Evolutionary conservation across 2,329 filamentous ascomycete species (phyloP).

Genomic region (Fusarium austroafricanum): DNA sequence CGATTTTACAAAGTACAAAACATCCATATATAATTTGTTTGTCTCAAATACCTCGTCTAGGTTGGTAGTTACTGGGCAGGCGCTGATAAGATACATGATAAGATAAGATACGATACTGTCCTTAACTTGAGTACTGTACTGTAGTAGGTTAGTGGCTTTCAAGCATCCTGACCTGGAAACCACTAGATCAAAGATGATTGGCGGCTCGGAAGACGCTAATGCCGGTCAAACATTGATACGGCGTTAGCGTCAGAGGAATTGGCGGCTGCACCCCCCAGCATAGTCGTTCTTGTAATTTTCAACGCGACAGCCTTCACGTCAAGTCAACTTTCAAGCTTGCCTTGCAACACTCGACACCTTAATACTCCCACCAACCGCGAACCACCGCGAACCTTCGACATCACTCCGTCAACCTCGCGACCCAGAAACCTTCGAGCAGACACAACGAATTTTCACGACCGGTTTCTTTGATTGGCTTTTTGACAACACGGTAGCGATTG

Average conservation of each 20-base stretch:
- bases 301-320: constrained; percentile 49
- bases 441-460: not conserved
- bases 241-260: constrained; percentile 57
- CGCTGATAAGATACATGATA: constrained; percentile 33
- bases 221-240: constrained; percentile 53
- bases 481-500: constrained; percentile 20
- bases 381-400: not conserved
- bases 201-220: constrained; percentile 17
- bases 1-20: not conserved
- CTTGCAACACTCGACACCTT: not conserved
- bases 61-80: not conserved
- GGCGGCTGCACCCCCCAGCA: constrained; percentile 55
- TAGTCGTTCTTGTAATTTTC: constrained; percentile 55
- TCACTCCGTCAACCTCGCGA: not conserved
- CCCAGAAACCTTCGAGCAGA: not conserved
- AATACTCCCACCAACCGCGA: not conserved
- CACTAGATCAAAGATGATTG: not conserved
- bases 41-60: not conserved
- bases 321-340: constrained; percentile 24
- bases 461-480: constrained; percentile 5
- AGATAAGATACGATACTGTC: constrained; percentile 24
- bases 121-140: not conserved
- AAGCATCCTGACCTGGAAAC: not conserved
- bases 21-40: not conserved
- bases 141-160: too few species aligned